Evolutionary conservation across 2,329 filamentous ascomycete genomes (phyloP).

Genomic region (Neoscytalidium dimidiatum): DNA sequence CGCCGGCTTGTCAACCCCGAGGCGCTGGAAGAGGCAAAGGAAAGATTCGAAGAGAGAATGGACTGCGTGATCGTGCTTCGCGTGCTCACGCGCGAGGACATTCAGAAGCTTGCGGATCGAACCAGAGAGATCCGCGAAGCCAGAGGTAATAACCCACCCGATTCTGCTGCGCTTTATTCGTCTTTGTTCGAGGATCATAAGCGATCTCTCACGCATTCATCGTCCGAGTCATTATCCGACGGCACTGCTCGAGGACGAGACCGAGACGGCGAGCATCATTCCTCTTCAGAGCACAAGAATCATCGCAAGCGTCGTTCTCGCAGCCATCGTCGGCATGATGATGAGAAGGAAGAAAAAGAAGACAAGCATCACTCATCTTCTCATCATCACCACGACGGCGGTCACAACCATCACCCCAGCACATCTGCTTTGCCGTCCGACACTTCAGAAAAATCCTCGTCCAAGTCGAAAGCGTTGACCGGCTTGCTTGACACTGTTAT

Average conservation of each 20-base stretch:
- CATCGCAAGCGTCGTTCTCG: conserved; percentile 4
- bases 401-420: no score
- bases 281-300: conserved; percentile 4
- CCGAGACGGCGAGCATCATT: neutral
- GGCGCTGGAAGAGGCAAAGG: conserved; percentile 81
- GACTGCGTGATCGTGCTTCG: conserved; percentile 92
- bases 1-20: conserved; percentile 86
- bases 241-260: neutral
- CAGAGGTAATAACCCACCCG: conserved; percentile 44
- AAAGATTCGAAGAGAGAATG: conserved; percentile 87
- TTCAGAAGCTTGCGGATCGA: conserved; percentile 79
- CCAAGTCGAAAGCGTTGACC: neutral
- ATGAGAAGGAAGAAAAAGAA: neutral
- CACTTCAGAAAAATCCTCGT: neutral
- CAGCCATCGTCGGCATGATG: neutral
- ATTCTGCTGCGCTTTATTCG: conserved; percentile 10
- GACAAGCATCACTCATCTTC: neutral
- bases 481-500: conserved; percentile 9
- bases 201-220: conserved; percentile 2
- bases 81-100: conserved; percentile 85
- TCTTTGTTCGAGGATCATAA: neutral
- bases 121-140: conserved; percentile 74
- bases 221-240: conserved; percentile 3
- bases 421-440: conserved; percentile 5
- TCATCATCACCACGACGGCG: neutral